phyloP scores from a whole-genome alignment of 2,329 filamentous ascomycete species.

The Blastomyces emzantsi region DNA sequence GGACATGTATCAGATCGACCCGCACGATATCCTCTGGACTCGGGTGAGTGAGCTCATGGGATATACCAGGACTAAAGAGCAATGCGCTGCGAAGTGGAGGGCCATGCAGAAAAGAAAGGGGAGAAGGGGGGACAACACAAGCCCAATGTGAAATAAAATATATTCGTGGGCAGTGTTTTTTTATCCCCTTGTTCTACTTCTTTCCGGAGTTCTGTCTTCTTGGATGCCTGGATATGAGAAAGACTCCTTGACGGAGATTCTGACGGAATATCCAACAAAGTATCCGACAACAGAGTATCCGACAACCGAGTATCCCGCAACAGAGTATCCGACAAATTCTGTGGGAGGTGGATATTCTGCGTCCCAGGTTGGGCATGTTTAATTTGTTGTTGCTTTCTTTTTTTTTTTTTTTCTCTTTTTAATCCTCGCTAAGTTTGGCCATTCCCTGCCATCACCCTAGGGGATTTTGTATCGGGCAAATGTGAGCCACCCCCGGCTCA shows the following conservation, averaged over 20 bases:
- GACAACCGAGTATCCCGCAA: too few relatives aligned
- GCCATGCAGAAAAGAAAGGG: constrained; percentile 13
- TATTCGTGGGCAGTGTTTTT: neutral
- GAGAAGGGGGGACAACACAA: neutral
- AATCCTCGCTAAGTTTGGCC: neutral
- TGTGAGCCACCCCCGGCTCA: neutral
- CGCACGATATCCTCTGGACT: constrained; percentile 14
- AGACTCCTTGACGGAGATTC: too few relatives aligned
- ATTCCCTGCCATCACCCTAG: too few relatives aligned
- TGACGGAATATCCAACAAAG: too few relatives aligned
- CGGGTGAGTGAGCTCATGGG: constrained; percentile 19
- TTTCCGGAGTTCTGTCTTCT: neutral
- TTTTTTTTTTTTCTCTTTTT: neutral
- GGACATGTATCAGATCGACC: constrained; percentile 24
- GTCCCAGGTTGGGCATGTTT: neutral
- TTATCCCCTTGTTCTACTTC: neutral
- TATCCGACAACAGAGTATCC: too few relatives aligned
- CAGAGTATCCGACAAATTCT: too few relatives aligned
- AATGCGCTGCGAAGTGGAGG: constrained; percentile 21
- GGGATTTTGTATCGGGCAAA: neutral
- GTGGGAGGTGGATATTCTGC: too few relatives aligned
- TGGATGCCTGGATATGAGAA: neutral
- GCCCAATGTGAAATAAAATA: neutral
- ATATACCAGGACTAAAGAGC: constrained; percentile 17
- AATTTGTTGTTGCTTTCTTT: neutral